These are phyloP conservation scores for Pneumocystis canis DNA, from an alignment of 1,139 yeast species.

Conservation along the genomic window DNA sequence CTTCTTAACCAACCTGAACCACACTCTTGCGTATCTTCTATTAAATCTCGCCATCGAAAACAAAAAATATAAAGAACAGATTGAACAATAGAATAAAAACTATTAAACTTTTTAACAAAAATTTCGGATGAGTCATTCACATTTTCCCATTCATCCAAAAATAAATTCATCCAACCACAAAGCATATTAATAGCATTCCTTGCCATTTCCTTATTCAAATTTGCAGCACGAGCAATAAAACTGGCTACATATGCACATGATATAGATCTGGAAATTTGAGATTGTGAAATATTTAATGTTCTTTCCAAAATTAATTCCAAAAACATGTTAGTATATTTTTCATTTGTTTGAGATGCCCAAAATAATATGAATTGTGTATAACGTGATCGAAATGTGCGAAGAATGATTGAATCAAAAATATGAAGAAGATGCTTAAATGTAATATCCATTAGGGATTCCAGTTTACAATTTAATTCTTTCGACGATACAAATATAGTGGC, in stretches of 20 bases:
- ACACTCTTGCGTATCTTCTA: slow-evolving; percentile 25
- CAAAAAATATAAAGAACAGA: slow-evolving; percentile 83
- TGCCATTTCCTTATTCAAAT: slow-evolving; percentile 54
- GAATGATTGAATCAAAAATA: slow-evolving; percentile 23
- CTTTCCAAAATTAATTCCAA: slow-evolving; percentile 70
- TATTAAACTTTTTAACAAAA: slow-evolving; percentile 45
- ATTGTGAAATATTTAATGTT: slow-evolving; percentile 54
- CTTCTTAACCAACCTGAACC: slow-evolving; percentile 58
- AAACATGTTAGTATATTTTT: slow-evolving; percentile 72
- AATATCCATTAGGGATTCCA: slow-evolving; percentile 2
- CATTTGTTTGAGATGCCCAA: slow-evolving; percentile 66
- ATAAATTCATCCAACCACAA: slow-evolving; percentile 69
- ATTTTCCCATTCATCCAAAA: slow-evolving; percentile 64
- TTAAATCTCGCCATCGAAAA: slow-evolving; percentile 56
- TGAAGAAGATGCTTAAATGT: slow-evolving; percentile 9
- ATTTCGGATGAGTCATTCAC: slow-evolving; percentile 41
- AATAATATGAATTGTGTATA: slow-evolving; percentile 77
- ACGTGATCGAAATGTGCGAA: slow-evolving; percentile 87
- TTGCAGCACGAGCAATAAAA: slow-evolving; percentile 75
- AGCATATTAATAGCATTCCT: slow-evolving; percentile 66
- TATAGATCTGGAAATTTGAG: slow-evolving; percentile 62
- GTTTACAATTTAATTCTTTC: not conserved
- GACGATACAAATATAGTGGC: slow-evolving; percentile 5
- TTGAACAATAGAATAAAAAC: slow-evolving; percentile 88
- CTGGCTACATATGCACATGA: slow-evolving; percentile 87